Base-by-base conservation (phyloP, 179 eudicot genomes). In the Silene noctiflora region DNA sequence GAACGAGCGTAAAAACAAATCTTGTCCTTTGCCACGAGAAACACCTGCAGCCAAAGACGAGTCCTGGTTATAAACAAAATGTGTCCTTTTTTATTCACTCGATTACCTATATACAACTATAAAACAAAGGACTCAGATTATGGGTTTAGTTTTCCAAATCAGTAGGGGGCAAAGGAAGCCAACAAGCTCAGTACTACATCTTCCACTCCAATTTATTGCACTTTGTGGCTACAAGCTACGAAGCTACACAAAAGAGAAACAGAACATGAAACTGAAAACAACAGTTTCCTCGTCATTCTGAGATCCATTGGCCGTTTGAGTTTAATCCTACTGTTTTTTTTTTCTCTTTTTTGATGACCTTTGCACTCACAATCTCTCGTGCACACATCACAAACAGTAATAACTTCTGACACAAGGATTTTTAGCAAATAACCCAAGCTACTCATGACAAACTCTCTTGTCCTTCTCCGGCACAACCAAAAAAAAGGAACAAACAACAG, bases 1-100 rank as follows among this genome's bases (percentile, higher is more conserved):
- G 85, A 91, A 91, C n/a, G 97, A 75, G 39, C 87, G 94, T 6
- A 94, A 85, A 87, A 94, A 94, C 46, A 91, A 83, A 78, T 94
- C 98, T 84, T 94, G 98, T 71, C 97, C 98, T 81, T 94, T 94
- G 70, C 97, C 97, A 71, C 98, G 91, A 24, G 98, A 91, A 65
- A 91, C 98, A 88, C 98, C 98, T 94, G 84, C 79, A 83, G 61
- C 56, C 72, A 80, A 61, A 79, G 25, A 27, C 25, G 19, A 13
- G n/a, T 22, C 33, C 27, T 63, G 17, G n/a, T 24, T 51, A 51
- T 4, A 51, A 14, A 51, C 16, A 51, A 51, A 51, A 51, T 12
- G 58, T 51, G 58, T 51, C 17, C 6, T 51, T 51, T 48, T 51
- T 0, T 16, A 51, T 51, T 13, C n/a, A 12, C 58, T 13, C 3